These are phyloP conservation scores for Phytophthora palmivora DNA, from an alignment of 352 stramenopile genomes.

Conservation along the genomic window DNA sequence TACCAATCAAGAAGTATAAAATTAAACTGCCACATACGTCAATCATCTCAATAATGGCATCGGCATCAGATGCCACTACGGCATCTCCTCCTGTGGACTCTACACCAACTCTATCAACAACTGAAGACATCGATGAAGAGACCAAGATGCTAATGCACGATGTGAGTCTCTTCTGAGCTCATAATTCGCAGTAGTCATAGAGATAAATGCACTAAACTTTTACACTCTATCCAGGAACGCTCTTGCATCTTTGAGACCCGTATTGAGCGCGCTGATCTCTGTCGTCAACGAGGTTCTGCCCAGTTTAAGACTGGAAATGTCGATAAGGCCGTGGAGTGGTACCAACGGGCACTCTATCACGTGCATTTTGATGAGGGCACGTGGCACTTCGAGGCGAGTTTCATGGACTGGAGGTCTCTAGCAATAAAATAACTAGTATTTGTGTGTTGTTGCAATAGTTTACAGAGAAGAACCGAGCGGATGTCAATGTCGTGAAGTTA, in stretches of 20 bases:
- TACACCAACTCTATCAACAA: background rate
- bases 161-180: conserved; percentile 19
- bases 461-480: conserved; percentile 70
- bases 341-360: conserved; percentile 80
- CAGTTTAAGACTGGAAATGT: conserved; percentile 67
- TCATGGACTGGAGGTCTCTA: background rate
- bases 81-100: conserved; percentile 3
- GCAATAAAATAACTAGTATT: background rate
- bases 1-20: background rate
- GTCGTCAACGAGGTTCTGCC: conserved; percentile 67
- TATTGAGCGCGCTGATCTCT: conserved; percentile 68
- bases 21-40: conserved; percentile 20
- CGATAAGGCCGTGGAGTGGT: conserved; percentile 62
- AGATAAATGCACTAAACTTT: conserved; percentile 13
- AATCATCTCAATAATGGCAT: conserved; percentile 15
- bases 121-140: conserved; percentile 33
- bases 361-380: conserved; percentile 88
- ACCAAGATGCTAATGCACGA: conserved; percentile 43
- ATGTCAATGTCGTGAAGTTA: conserved; percentile 76
- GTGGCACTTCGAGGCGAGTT: conserved; percentile 76
- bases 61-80: background rate
- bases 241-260: conserved; percentile 88
- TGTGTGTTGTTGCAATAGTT: conserved; percentile 46
- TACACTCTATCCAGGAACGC: conserved; percentile 55
- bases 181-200: conserved; percentile 14